Evolutionary conservation across 352 stramenopile genomes (phyloP), one percentile per base, ranked within the genome.

Genomic region (Phytophthora chlamydospora): DNA sequence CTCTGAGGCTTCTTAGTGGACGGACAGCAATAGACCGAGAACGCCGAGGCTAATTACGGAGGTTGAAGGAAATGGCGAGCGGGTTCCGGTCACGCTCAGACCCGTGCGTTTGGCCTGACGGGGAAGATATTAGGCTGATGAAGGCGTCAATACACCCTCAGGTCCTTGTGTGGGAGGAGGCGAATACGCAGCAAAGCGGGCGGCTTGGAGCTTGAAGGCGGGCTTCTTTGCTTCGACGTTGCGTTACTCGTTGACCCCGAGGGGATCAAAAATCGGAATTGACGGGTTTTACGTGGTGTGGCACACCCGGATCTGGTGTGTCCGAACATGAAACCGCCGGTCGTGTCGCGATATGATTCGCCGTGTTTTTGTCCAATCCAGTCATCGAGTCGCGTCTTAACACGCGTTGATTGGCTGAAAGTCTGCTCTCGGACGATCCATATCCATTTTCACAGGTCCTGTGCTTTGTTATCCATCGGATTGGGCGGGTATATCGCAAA

Each of bases 281-380:
- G 42, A 39, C 17, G 47, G 42, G 51, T 8, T 56, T 62, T 45
- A 14, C 49, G 48, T 39, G 32, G 1, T 29, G 21, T 24, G 21
- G 21, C 21, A 6, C 6, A 7, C 34, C 54, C 39, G 6, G 10
- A 5, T 32, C 12, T 55, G 17, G 38, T 35, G 32, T 53, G n/a
- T 35, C 32, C 21, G 35, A 27, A 1, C 49, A 57, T 35, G 19
- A 34, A 11, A 27, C 41, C 31, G 19, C 13, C 21, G 8, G 39
- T 57, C 55, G 53, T 68, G 53, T 53, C 60, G 39, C 16, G 6
- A 42, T 17, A 40, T 64, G 38, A 68, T 70, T 70, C 62, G 47
- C 19, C 19, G 14, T 43, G 45, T 38, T 66, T 62, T 58, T 58
- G 49, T 58, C 56, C 43, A 62, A 65, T 68, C 11, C 10, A 2